Evolutionary conservation across 1,139 yeast genomes (phyloP), one percentile per base, ranked within the genome.

Genomic region (Hanseniaspora gamundiae): DNA sequence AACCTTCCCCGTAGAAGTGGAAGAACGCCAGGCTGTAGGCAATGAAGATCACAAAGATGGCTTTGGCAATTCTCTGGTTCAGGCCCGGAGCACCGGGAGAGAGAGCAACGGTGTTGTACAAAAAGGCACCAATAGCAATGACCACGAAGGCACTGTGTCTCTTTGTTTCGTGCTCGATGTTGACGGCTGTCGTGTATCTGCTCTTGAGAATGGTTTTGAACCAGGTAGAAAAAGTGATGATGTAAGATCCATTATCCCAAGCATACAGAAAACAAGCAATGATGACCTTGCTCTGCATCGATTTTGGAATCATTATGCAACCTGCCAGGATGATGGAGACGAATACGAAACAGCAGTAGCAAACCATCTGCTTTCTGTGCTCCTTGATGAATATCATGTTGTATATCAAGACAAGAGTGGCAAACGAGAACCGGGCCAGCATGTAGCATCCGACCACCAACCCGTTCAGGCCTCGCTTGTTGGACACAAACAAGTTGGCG

Each of bases 111-210:
- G 74, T 65, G 44, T 71, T 73, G 52, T 72, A 76, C 26, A 78
- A 60, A 51, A 74, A 78, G 51, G 78, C 84, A 26, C 85, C 85
- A 52, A 78, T 67, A 8, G 82, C 82, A 60, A 78, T 77, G 49
- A 78, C 73, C 44, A 69, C 78, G 54, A 78, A 78, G 0, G 77
- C 74, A 2, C 71, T 68, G 53, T 68, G 69, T 46, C 85, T 60
- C 55, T 78, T 84, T 17, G 75, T 80, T 53, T 76, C 83, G 53
- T 78, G 84, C 52, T 78, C 83, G 47, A 79, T 74, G 53, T 77
- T 78, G 47, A 77, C 58, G 0, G 84, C 84, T 0, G 85, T 77
- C 5, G 80, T 70, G 46, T 67, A 69, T 13, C 66, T 67, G 42
- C 73, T 54, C 6, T 63, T 58, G 51, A 76, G 46, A 21, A 60